Conservation (phyloP, 257 asterid species). For the Knoxia roxburghii region DNA sequence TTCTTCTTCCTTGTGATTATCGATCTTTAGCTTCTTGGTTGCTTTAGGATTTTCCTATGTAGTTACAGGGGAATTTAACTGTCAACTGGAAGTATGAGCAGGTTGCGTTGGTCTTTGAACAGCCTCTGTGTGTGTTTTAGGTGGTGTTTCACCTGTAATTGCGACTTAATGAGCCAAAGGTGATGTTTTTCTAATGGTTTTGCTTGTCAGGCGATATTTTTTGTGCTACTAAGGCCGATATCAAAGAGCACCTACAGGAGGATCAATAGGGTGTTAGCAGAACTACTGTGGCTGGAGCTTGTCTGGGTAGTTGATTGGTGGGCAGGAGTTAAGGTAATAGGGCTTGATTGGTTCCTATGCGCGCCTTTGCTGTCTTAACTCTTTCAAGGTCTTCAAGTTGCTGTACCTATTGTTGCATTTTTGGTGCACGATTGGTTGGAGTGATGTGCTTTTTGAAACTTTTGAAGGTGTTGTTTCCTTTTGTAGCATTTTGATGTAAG, state of each 20-base stretch:
- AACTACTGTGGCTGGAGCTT: slow-evolving; percentile 89
- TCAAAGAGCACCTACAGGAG: slow-evolving; percentile 82
- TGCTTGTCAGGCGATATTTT: slow-evolving; percentile 57
- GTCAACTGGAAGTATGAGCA: too few species aligned
- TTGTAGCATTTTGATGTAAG: neutral
- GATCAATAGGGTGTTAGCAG: slow-evolving; percentile 68
- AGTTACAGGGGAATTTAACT: too few species aligned
- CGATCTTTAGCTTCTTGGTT: neutral
- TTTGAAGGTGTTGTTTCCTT: neutral
- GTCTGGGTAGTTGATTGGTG: slow-evolving; percentile 97
- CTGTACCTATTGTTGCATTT: too few species aligned
- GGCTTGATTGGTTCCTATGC: neutral
- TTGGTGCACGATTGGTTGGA: too few species aligned
- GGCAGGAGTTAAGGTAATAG: slow-evolving; percentile 85
- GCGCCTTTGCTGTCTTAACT: too few species aligned
- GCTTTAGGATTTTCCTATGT: neutral
- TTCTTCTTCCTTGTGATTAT: neutral
- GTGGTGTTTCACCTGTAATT: neutral
- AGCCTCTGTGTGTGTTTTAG: neutral
- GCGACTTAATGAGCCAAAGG: neutral
- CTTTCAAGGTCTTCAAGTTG: too few species aligned
- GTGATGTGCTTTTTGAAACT: too few species aligned
- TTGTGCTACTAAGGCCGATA: slow-evolving; percentile 56
- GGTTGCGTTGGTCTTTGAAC: neutral
- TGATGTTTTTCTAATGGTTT: slow-evolving; percentile 1